Base-by-base conservation (phyloP, 129 eudicot species). In the Flaveria brownii region DNA sequence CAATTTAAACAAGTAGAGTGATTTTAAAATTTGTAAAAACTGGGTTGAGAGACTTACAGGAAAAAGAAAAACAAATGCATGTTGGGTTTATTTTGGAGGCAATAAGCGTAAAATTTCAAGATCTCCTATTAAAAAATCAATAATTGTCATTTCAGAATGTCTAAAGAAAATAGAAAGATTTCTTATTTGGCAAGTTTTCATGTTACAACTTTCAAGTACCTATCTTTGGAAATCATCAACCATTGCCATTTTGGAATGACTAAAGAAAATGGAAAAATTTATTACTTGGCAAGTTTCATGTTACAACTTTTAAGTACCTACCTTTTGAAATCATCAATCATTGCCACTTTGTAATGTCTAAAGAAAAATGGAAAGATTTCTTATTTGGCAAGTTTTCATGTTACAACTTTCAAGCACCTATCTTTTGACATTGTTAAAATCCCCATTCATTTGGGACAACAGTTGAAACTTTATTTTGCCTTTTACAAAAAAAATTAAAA, bases 231-330 rank as follows among this genome's bases (percentile, higher is more conserved):
- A 47, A 12, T 47, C 52, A 9, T 47, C 52, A 47, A 47, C 2
- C 10, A n/a, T 67, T 67, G 15, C 51, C 52, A n/a, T n/a, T 65
- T 67, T 7, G 9, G 51, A 67, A 67, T 42, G 72, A 17, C 23
- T 13, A 36, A 67, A 7, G 4, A 57, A 8, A n/a, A 57, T 57
- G 64, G 33, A 18, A 5, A 63, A 11, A 6, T 28, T 28, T 63
- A 4, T 63, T 4, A 11, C 30, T 63, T 26, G 20, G 66, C n/a
- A 60, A 11, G 1, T 26, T 20, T 60, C 17, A 23, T 9, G 67
- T 60, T 23, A 25, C 42, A 33, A 33, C 7, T 33, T 33, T 33
- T 7, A 60, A 60, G 39, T 2, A 60, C 65, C 16, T 47, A 13
- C 12, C n/a, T 13, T 47, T 10, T 47, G 5, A 47, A 47, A 2